Percentiles rank a stretch among this genome's conserved stretches.
Conservation (phyloP, 805 yeast genomes). For the Kluyveromyces dobzhanskii region DNA sequence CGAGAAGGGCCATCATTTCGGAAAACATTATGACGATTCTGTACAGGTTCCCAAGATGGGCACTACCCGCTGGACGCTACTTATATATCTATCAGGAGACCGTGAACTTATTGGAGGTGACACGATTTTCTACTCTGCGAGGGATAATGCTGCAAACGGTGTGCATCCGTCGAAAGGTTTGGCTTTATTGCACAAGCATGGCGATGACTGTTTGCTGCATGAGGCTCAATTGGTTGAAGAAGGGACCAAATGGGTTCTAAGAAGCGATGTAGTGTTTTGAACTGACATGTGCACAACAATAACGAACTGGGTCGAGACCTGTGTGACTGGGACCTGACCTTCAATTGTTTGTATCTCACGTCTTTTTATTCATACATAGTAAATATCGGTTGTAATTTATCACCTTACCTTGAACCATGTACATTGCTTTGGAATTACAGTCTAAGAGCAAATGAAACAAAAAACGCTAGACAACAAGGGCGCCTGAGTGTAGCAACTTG, state of each 20-base stretch:
- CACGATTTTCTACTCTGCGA: conserved; percentile 40
- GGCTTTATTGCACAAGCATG: conserved; percentile 58
- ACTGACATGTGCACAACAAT: not conserved
- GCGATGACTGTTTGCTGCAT: conserved; percentile 54
- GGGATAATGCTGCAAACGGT: conserved; percentile 16
- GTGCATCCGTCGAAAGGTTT: conserved; percentile 45
- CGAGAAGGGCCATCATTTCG: conserved; percentile 48
- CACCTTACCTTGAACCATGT: too few relatives aligned
- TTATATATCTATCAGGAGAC: conserved; percentile 49
- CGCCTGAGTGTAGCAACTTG: too few relatives aligned
- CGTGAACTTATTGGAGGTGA: conserved; percentile 52
- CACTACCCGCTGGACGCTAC: conserved; percentile 49
- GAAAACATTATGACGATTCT: conserved; percentile 53
- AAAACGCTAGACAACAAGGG: too few relatives aligned
- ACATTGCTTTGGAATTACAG: too few relatives aligned
- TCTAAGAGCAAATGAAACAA: too few relatives aligned
- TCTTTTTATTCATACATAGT: too few relatives aligned
- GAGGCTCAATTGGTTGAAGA: conserved; percentile 44
- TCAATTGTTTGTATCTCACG: too few relatives aligned
- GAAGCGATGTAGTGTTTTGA: conserved; percentile 45
- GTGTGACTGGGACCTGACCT: too few relatives aligned
- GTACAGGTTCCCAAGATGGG: conserved; percentile 34
- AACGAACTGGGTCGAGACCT: too few relatives aligned
- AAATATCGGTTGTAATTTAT: too few relatives aligned
- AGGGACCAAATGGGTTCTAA: conserved; percentile 55